Base-by-base conservation (phyloP, 2,329 filamentous ascomycete genomes). In the Aulographum hederae region DNA sequence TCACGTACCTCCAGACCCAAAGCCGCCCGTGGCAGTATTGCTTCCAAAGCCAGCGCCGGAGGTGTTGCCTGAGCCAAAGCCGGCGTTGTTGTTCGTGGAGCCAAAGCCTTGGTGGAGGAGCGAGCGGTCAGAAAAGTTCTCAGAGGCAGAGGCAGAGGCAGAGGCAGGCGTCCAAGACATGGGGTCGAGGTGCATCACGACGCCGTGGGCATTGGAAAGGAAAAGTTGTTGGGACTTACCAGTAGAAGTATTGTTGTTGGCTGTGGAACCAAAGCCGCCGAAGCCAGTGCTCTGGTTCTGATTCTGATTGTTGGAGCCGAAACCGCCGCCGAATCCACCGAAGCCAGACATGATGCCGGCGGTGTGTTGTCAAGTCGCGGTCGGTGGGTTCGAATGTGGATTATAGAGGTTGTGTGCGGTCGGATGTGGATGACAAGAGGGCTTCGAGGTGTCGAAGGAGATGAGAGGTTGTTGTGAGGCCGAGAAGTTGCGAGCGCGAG, bases 301-400 rank as follows among this genome's bases (percentile, higher is more conserved):
- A n/a, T 25, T 25, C 8, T 25, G 8, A 33, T 34, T 44, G 33
- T 46, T 38, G 35, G 38, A 41, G 6, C 20, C 41, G 35, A 52
- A 57, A 45, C 52, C 74, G 28, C 69, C 69, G 42, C 67, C 67
- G 51, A 78, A 78, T 15, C 56, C 58, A 16, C 36, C 36, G 15
- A 38, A 37, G 34, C 35, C 35, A 8, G 33, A 35, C 33, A 35
- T 37, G n/a, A 8, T 25, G 21, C 8, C 8, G 21, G 21, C n/a
- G 8, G 21, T 25, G n/a, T 25, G n/a, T n/a, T n/a, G n/a, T n/a
- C n/a, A n/a, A n/a, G n/a, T n/a, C n/a, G n/a, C n/a, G n/a, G n/a
- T n/a, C n/a, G n/a, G n/a, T n/a, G n/a, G n/a, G n/a, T n/a, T n/a
- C n/a, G n/a, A n/a, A n/a, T n/a, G n/a, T n/a, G n/a, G n/a, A n/a